phyloP scores from a whole-genome alignment of 768 basidiomycete species.

The Hemileccinum impolitum region DNA sequence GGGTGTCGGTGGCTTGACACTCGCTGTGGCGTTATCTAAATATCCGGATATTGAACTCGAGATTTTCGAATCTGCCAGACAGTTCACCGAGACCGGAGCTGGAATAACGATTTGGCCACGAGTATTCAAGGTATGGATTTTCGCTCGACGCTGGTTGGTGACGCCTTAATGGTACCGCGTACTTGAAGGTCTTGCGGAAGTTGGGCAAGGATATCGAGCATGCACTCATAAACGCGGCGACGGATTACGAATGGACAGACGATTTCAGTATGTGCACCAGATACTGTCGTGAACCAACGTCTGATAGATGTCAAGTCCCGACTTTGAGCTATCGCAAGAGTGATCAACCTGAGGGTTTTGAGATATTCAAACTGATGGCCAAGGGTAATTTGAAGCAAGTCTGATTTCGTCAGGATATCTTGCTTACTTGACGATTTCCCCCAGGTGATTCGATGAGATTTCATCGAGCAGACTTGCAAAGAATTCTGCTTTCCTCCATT shows the following conservation, averaged over 20 bases:
- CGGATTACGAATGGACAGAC: slow-evolving; percentile 21
- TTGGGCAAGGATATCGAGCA: slow-evolving; percentile 18
- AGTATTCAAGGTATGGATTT: slow-evolving; percentile 20
- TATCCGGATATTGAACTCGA: slow-evolving; percentile 43
- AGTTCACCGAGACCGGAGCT: slow-evolving; percentile 56
- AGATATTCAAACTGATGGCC: slow-evolving; percentile 51
- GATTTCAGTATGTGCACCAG: slow-evolving; percentile 15
- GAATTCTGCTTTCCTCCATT: slow-evolving; percentile 49
- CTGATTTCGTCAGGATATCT: background rate
- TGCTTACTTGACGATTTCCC: slow-evolving; percentile 5
- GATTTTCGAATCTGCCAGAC: slow-evolving; percentile 46
- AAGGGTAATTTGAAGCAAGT: slow-evolving; percentile 40
- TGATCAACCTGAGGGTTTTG: slow-evolving; percentile 52
- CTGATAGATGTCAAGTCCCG: slow-evolving; percentile 37
- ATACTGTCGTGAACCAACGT: background rate
- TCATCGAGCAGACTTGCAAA: slow-evolving; percentile 68
- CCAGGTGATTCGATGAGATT: slow-evolving; percentile 50
- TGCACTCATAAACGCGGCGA: slow-evolving; percentile 15
- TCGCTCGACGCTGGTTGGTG: background rate
- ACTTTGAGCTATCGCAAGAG: slow-evolving; percentile 58
- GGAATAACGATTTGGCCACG: slow-evolving; percentile 51
- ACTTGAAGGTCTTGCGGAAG: slow-evolving; percentile 20
- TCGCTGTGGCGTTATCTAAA: slow-evolving; percentile 34
- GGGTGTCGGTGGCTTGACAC: slow-evolving; percentile 39
- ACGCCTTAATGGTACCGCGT: background rate